Conservation (phyloP, 202 grass and related monocot species). For the Panicum hallii region DNA sequence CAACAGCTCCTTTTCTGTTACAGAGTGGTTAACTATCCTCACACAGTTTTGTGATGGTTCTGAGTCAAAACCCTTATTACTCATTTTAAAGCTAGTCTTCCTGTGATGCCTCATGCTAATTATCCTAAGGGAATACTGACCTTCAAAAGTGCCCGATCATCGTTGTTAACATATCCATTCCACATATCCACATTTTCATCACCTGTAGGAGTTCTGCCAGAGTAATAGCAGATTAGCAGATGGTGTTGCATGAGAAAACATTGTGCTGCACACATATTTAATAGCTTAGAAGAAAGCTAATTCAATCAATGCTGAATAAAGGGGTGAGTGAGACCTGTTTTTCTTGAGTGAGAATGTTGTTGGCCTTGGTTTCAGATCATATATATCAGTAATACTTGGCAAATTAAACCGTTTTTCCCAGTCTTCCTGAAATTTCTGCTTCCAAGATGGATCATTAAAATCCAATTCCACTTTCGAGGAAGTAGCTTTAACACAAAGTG, state of each 20-base stretch:
- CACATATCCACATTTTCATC: slow-evolving; percentile 53
- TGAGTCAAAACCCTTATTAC: neutral
- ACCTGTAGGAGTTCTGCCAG: slow-evolving; percentile 50
- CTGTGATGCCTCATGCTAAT: neutral
- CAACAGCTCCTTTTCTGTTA: neutral
- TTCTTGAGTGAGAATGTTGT: slow-evolving; percentile 82
- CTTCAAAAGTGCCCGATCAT: slow-evolving; percentile 87
- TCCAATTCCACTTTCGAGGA: slow-evolving; percentile 50
- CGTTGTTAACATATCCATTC: slow-evolving; percentile 80
- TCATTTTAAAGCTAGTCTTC: slow-evolving; percentile 4
- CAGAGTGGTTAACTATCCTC: neutral
- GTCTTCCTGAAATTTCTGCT: slow-evolving; percentile 68
- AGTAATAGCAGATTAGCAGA: slow-evolving; percentile 39
- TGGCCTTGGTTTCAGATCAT: slow-evolving; percentile 75
- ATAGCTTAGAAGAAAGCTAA: slow-evolving; percentile 16
- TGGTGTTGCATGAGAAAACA: slow-evolving; percentile 25
- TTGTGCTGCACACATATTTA: neutral
- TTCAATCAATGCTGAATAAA: slow-evolving; percentile 15
- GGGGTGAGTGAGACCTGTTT: slow-evolving; percentile 50
- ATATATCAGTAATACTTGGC: slow-evolving; percentile 76
- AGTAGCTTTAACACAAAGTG: slow-evolving; percentile 46
- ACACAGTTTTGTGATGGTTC: neutral
- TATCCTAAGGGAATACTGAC: slow-evolving; percentile 37
- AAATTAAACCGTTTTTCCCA: slow-evolving; percentile 71
- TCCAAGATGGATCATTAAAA: slow-evolving; percentile 73